Percentiles rank a stretch among this genome's conserved stretches.
Evolutionary conservation across 1,284 basidiomycete genomes (phyloP).

Genomic region (Irpex sp.): DNA sequence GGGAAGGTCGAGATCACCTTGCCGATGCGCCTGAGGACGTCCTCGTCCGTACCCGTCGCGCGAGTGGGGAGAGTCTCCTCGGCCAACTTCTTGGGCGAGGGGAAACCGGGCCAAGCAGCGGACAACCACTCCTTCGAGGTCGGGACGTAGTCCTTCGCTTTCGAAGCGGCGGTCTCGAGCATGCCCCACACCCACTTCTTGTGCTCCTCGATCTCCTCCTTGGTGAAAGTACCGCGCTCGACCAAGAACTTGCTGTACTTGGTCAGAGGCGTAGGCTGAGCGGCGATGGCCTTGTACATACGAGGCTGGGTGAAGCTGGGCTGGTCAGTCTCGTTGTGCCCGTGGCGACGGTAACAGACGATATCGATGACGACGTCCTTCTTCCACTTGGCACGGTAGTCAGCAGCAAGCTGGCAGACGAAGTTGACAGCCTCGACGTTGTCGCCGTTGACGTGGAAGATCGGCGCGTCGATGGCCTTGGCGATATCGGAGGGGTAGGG

Average conservation of each 20-base stretch:
- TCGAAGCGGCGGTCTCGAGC: slow-evolving; percentile 91
- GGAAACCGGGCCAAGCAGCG: slow-evolving; percentile 98
- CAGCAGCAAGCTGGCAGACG: slow-evolving; percentile 96
- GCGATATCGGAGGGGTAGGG: slow-evolving; percentile 99
- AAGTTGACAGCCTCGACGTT: slow-evolving; percentile 98
- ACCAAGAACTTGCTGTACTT: slow-evolving; percentile 92
- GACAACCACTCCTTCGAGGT: slow-evolving; percentile 97
- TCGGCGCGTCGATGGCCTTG: slow-evolving; percentile 97
- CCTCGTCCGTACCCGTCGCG: slow-evolving; percentile 79
- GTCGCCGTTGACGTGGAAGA: slow-evolving; percentile 99
- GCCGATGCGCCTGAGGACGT: slow-evolving; percentile 84
- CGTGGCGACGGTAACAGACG: slow-evolving; percentile 98
- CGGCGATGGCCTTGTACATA: slow-evolving; percentile 98
- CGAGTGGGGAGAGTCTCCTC: slow-evolving; percentile 90
- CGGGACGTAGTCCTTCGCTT: slow-evolving; percentile 92
- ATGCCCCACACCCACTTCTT: slow-evolving; percentile 99
- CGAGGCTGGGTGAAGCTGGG: slow-evolving; percentile 98
- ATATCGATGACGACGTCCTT: slow-evolving; percentile 99
- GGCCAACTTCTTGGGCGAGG: slow-evolving; percentile 92
- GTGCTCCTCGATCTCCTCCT: slow-evolving; percentile 97
- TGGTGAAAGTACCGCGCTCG: slow-evolving; percentile 91
- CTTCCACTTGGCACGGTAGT: slow-evolving; percentile 98
- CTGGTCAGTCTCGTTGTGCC: slow-evolving; percentile 99
- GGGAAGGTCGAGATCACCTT: slow-evolving; percentile 86
- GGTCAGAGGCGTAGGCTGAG: slow-evolving; percentile 89